Percentiles rank a stretch among this genome's conserved stretches.
phyloP scores from a whole-genome alignment of 352 stramenopile species.

The Phytopythium aichiense region DNA sequence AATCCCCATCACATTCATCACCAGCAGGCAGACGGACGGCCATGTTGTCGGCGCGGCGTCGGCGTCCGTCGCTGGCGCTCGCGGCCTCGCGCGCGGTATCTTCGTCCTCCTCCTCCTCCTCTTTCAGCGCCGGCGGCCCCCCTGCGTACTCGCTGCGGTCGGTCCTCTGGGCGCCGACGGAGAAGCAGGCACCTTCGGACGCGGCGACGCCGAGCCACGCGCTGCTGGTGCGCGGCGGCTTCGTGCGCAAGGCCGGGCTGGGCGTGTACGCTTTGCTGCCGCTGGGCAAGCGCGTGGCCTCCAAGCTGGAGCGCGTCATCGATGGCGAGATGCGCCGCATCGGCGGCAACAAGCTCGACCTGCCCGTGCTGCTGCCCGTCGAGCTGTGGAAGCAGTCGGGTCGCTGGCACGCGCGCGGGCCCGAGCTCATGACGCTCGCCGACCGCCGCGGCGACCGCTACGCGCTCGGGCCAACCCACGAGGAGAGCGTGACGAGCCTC shows the following conservation, averaged over 20 bases:
- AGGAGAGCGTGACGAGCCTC: constrained; percentile 82
- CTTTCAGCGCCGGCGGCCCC: constrained; percentile 4
- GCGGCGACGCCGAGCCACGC: constrained; percentile 82
- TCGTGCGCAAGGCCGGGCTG: constrained; percentile 82
- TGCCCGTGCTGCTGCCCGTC: constrained; percentile 68
- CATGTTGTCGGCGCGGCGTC: constrained; percentile 1
- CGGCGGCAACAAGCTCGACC: constrained; percentile 76
- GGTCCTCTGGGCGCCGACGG: constrained; percentile 64
- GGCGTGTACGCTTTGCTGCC: constrained; percentile 80
- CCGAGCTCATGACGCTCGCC: constrained; percentile 79
- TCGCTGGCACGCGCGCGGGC: constrained; percentile 75
- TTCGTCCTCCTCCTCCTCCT: background rate
- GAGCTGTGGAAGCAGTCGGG: constrained; percentile 83
- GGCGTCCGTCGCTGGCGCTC: background rate
- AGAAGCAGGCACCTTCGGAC: constrained; percentile 72
- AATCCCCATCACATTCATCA: no score
- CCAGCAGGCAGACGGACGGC: background rate
- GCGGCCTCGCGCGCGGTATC: background rate
- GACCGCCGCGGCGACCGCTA: constrained; percentile 69
- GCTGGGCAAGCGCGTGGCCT: constrained; percentile 65
- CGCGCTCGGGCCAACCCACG: constrained; percentile 77
- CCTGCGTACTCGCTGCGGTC: constrained; percentile 30
- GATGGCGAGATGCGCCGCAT: constrained; percentile 79
- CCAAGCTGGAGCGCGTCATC: constrained; percentile 79
- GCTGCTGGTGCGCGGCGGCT: constrained; percentile 78